These are phyloP conservation scores for Astrephomene gubernaculifera DNA, from an alignment of 139 green algal species.

Conservation along the genomic window DNA sequence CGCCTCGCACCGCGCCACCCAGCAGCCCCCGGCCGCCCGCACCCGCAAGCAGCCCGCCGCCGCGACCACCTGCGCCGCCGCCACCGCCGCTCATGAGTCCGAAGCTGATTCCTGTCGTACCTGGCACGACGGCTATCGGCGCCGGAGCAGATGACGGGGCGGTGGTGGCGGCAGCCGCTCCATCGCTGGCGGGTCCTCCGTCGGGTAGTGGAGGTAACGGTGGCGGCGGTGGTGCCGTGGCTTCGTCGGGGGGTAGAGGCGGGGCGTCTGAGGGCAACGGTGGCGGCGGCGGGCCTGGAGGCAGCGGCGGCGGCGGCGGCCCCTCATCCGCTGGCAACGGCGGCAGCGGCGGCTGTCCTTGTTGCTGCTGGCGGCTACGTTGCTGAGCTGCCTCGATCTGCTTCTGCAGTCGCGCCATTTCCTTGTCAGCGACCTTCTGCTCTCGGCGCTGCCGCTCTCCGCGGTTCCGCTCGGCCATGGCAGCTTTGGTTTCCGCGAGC, in stretches of 20 bases:
- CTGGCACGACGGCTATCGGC: background rate
- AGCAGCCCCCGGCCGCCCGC: background rate
- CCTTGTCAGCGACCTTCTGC: conserved; percentile 50
- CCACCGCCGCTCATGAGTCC: background rate
- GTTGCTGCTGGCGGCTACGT: conserved; percentile 18
- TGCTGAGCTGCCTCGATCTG: conserved; percentile 47
- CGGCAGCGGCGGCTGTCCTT: conserved; percentile 2
- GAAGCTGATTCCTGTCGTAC: conserved; percentile 3
- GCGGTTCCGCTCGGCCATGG: conserved; percentile 46
- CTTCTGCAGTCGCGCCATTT: conserved; percentile 53
- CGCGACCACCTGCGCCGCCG: background rate
- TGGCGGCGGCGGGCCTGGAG: background rate
- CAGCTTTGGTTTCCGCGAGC: conserved; percentile 51
- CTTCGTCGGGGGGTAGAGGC: no score
- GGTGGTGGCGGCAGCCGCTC: background rate
- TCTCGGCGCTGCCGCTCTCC: conserved; percentile 49
- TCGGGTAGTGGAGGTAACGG: background rate
- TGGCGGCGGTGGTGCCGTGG: no score
- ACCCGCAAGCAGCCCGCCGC: background rate
- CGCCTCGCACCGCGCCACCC: background rate
- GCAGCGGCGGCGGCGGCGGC: background rate
- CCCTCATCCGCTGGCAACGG: background rate
- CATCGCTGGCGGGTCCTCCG: background rate
- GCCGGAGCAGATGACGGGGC: no score
- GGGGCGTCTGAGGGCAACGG: background rate